phyloP scores from a whole-genome alignment of 805 yeast genomes.

The Suhomyces faveliae region DNA sequence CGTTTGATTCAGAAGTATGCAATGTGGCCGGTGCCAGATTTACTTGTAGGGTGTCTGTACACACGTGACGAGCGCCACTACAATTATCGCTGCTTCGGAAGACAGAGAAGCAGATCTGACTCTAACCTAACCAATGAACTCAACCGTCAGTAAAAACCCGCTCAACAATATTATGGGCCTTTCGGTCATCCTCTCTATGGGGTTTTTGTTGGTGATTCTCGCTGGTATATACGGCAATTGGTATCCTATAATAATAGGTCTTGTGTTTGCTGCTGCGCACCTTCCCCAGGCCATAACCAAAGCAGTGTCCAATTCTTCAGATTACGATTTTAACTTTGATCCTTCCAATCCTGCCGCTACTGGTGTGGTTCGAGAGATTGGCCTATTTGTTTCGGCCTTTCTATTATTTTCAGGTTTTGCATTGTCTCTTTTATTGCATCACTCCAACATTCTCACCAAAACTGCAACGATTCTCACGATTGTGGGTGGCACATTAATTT shows the following conservation, averaged over 20 bases:
- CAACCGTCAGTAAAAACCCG: conserved; percentile 42
- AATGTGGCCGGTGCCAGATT: neutral
- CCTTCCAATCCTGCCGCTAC: conserved; percentile 26
- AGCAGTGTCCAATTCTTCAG: conserved; percentile 31
- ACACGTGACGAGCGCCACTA: conserved; percentile 1
- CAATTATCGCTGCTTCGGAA: neutral
- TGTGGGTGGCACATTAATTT: conserved; percentile 80
- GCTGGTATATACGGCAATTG: conserved; percentile 88
- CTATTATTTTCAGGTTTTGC: conserved; percentile 70
- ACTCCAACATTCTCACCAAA: conserved; percentile 66
- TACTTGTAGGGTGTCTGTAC: neutral
- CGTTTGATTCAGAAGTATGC: too few relatives aligned
- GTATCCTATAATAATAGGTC: conserved; percentile 75
- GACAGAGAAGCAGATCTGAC: neutral
- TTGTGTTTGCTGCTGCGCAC: conserved; percentile 42
- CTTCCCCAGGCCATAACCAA: conserved; percentile 37
- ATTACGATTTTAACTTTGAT: conserved; percentile 45
- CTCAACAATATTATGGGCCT: conserved; percentile 75
- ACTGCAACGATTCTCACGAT: conserved; percentile 76
- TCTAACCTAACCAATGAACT: conserved; percentile 6
- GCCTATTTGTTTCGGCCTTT: conserved; percentile 75
- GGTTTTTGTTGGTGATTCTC: conserved; percentile 81
- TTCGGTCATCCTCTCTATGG: conserved; percentile 78
- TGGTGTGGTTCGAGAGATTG: conserved; percentile 62
- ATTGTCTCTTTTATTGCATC: conserved; percentile 74